Evolutionary conservation across 257 asterid genomes (phyloP).

Genomic region (Gentiana dahurica): DNA sequence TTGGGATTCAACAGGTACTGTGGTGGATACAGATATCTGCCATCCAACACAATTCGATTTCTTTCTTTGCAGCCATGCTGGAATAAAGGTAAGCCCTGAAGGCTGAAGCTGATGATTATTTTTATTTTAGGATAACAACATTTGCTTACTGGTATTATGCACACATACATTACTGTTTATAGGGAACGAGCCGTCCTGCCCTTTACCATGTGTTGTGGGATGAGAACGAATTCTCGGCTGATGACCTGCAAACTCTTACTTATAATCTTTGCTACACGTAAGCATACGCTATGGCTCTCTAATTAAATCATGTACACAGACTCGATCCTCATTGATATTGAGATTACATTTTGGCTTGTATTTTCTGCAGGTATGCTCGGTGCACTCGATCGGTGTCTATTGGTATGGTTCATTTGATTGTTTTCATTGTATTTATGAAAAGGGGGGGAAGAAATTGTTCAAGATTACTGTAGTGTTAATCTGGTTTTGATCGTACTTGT

Average conservation of each 20-base stretch:
- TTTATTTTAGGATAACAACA: no score
- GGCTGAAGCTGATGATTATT: neutral
- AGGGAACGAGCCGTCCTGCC: constrained; percentile 31
- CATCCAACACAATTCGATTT: constrained; percentile 33
- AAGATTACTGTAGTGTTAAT: no score
- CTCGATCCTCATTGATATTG: neutral
- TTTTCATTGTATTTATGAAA: no score
- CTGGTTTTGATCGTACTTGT: neutral
- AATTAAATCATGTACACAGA: neutral
- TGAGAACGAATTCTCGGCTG: constrained; percentile 23
- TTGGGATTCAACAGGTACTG: constrained; percentile 16
- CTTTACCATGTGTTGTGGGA: constrained; percentile 31
- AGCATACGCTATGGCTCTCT: neutral
- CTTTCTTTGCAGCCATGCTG: constrained; percentile 30
- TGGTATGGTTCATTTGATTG: constrained; percentile 5
- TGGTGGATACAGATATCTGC: constrained; percentile 25
- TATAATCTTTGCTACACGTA: constrained; percentile 29
- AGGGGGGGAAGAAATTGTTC: no score
- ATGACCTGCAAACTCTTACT: constrained; percentile 25
- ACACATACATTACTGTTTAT: neutral
- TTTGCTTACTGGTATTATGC: neutral
- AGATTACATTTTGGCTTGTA: no score
- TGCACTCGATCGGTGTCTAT: constrained; percentile 29
- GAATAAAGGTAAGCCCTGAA: constrained; percentile 18
- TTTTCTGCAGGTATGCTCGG: constrained; percentile 18